Conservation (phyloP, 805 yeast species). For the Hanseniaspora taiwanica region DNA sequence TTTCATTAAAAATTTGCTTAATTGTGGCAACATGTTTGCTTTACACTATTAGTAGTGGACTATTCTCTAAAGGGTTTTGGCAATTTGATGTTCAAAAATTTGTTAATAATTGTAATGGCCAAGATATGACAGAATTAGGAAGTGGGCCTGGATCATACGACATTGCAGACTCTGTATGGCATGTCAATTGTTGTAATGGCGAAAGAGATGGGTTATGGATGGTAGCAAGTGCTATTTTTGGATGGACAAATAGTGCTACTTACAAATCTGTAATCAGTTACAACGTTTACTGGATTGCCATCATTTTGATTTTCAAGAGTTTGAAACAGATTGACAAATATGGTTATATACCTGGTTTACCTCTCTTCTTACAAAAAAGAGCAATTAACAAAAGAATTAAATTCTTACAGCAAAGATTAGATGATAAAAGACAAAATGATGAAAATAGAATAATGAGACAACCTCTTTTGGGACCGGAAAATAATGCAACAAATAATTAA, state of each 20-base stretch:
- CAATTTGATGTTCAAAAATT: constrained; percentile 69
- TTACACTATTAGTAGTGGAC: constrained; percentile 76
- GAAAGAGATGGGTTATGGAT: constrained; percentile 89
- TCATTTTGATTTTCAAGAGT: constrained; percentile 30
- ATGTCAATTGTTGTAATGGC: constrained; percentile 88
- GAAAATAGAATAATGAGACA: not conserved
- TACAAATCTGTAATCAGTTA: constrained; percentile 74
- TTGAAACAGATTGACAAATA: constrained; percentile 40
- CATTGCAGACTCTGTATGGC: constrained; percentile 72
- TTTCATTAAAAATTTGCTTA: constrained; percentile 63
- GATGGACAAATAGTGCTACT: constrained; percentile 93
- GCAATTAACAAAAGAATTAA: constrained; percentile 30
- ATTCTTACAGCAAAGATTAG: constrained; percentile 11
- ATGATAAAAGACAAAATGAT: not conserved
- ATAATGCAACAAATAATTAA: too few species aligned
- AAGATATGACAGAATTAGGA: constrained; percentile 79
- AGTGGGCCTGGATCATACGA: constrained; percentile 92
- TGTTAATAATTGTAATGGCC: constrained; percentile 62
- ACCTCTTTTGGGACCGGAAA: not conserved
- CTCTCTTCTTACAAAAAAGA: constrained; percentile 45
- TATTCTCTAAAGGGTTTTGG: constrained; percentile 83
- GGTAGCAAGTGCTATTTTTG: constrained; percentile 76
- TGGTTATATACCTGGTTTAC: constrained; percentile 50
- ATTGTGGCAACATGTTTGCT: constrained; percentile 67
- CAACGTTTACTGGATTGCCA: constrained; percentile 50